A percentile compares a stretch with the other conserved stretches of the same genome.
phyloP scores from a whole-genome alignment of 208 protist genomes.

The Trichomonas vaginalis region DNA sequence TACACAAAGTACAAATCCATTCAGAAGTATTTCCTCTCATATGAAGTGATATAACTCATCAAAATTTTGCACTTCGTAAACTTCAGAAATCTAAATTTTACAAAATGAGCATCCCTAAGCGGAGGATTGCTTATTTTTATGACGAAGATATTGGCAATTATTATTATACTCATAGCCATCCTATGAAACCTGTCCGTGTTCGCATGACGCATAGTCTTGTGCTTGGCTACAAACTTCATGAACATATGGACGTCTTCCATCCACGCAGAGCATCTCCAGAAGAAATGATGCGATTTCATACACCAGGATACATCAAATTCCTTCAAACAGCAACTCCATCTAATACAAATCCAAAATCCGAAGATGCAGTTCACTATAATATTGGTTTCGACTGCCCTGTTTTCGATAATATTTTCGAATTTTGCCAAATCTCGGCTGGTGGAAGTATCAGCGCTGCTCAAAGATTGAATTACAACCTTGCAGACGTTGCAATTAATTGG shows the following conservation, averaged over 20 bases:
- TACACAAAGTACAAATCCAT: too few relatives aligned
- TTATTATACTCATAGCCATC: constrained; percentile 42
- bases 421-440: constrained; percentile 40
- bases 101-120: background rate
- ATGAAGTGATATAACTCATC: too few relatives aligned
- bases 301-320: constrained; percentile 44
- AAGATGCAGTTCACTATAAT: constrained; percentile 21
- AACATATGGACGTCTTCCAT: constrained; percentile 43
- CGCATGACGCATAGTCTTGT: constrained; percentile 46
- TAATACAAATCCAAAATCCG: background rate
- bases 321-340: constrained; percentile 36
- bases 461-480: constrained; percentile 63
- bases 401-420: constrained; percentile 47
- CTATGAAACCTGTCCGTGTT: constrained; percentile 47
- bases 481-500: constrained; percentile 94
- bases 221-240: constrained; percentile 42
- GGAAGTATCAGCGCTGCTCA: constrained; percentile 67
- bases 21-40: too few relatives aligned
- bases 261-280: constrained; percentile 30
- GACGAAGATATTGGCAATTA: constrained; percentile 37
- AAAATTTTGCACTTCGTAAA: too few relatives aligned
- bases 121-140: background rate
- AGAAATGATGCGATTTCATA: constrained; percentile 42
- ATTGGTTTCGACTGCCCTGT: constrained; percentile 43
- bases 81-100: too few relatives aligned